These are phyloP conservation scores for Annona squamosa DNA, from an alignment of 164 flowering plant genomes.

Conservation along the genomic window DNA sequence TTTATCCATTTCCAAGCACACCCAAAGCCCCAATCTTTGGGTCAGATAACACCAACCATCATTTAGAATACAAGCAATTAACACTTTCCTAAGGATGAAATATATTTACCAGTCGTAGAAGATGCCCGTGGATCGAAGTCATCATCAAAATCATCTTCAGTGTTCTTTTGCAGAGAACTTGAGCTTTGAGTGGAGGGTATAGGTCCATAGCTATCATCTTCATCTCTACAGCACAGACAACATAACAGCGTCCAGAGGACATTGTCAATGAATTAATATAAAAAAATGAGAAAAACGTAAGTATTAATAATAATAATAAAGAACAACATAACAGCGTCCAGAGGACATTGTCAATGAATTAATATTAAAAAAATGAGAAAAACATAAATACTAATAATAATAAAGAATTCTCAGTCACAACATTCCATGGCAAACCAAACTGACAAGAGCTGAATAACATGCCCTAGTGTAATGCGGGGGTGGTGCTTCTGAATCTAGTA, in stretches of 20 bases:
- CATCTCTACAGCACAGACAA: constrained; percentile 31
- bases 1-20: no score
- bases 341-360: not conserved
- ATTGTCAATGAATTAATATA: not conserved
- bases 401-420: no score
- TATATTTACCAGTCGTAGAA: constrained; percentile 43
- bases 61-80: not conserved
- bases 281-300: no score
- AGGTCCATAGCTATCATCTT: constrained; percentile 27
- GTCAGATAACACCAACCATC: not conserved
- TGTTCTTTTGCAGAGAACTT: constrained; percentile 30
- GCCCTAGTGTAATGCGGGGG: no score
- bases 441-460: no score
- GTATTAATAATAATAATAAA: no score
- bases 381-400: no score
- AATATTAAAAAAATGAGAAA: no score
- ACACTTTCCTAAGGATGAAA: constrained; percentile 11
- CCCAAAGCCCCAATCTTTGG: not conserved
- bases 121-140: constrained; percentile 90
- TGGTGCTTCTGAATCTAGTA: no score
- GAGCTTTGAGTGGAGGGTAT: constrained; percentile 35
- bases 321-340: not conserved
- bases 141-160: constrained; percentile 84
- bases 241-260: not conserved
- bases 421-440: no score